A percentile compares a stretch with the other conserved stretches of the same genome.
Conservation (phyloP, 2,329 filamentous ascomycete genomes). For the Talaromyces sp. region DNA sequence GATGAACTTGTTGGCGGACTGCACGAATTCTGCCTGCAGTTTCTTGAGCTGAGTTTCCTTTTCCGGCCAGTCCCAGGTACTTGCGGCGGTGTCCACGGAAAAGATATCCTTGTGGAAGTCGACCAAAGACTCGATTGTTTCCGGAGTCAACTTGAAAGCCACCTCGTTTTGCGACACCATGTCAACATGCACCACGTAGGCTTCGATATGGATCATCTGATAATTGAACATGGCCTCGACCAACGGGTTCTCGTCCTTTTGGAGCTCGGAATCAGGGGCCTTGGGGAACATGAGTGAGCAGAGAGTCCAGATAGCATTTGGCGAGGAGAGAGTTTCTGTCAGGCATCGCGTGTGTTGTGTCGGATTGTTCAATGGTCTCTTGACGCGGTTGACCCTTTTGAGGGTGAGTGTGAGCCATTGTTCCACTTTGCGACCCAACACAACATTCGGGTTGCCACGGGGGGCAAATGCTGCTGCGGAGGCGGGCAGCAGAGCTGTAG, state of each 20-base stretch:
- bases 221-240: slow-evolving; percentile 89
- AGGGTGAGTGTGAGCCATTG: slow-evolving; percentile 95
- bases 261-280: slow-evolving; percentile 78
- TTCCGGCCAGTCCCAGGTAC: slow-evolving; percentile 90
- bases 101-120: slow-evolving; percentile 96
- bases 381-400: slow-evolving; percentile 94
- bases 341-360: slow-evolving; percentile 93
- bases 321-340: slow-evolving; percentile 85
- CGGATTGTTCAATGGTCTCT: slow-evolving; percentile 95
- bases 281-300: slow-evolving; percentile 91
- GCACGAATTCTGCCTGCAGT: slow-evolving; percentile 92
- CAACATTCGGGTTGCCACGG: slow-evolving; percentile 88
- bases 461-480: slow-evolving; percentile 96
- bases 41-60: slow-evolving; percentile 97
- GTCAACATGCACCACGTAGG: slow-evolving; percentile 97
- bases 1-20: slow-evolving; percentile 96
- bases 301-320: slow-evolving; percentile 90
- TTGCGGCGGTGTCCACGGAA: slow-evolving; percentile 83
- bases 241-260: slow-evolving; percentile 75
- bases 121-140: slow-evolving; percentile 88
- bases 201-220: slow-evolving; percentile 88
- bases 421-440: slow-evolving; percentile 86
- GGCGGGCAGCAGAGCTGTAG: slow-evolving; percentile 86
- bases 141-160: slow-evolving; percentile 92
- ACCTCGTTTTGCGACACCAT: slow-evolving; percentile 98